Evolutionary conservation across 352 stramenopile genomes (phyloP), one percentile per base, ranked within the genome.

Genomic region (Thalassiosira exigua): DNA sequence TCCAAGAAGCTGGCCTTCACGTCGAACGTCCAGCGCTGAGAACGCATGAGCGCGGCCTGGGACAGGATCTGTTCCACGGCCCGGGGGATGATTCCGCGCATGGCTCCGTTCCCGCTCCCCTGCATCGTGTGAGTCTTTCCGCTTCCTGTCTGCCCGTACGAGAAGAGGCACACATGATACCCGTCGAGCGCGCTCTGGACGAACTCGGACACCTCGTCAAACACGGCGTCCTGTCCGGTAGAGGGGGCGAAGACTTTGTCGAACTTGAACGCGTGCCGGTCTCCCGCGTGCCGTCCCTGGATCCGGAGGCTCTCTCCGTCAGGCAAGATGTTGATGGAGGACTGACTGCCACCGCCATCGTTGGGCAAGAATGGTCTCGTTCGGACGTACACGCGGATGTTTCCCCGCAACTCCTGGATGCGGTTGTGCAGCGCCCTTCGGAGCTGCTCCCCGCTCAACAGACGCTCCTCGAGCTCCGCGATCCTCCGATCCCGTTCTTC

Each of bases 341-440:
- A 87, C 14, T 89, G 61, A 11, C 59, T 57, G 17, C 60, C 76
- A 33, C 76, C 64, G n/a, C 83, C 72, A 77, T 95, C 91, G 30
- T 83, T 87, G 21, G 88, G 91, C 11, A 96, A 70, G 57, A 96
- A 95, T 19, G 93, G 93, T 46, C 90, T 72, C 1, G 83, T 92
- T n/a, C 90, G 69, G 14, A 93, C 90, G 79, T 98, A 98, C 1
- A 99, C 98, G 33, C 98, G 95, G 76, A 99, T 97, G 74, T 99
- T 99, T 42, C 98, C 98, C 22, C 97, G 94, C 24, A 99, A 89
- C 75, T 99, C 97, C 88, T 99, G 96, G 50, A 99, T 98, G n/a
- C 94, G 95, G 88, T 99, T 99, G 90, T 99, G 98, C 77, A 99
- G 92, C 60, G 98, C 95, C 17, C 97, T 91, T 3, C 97, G 93